Percentiles rank a stretch among this genome's conserved stretches.
Evolutionary conservation across 2,329 filamentous ascomycete genomes (phyloP).

Genomic region (Pestalotiopsis sp.): DNA sequence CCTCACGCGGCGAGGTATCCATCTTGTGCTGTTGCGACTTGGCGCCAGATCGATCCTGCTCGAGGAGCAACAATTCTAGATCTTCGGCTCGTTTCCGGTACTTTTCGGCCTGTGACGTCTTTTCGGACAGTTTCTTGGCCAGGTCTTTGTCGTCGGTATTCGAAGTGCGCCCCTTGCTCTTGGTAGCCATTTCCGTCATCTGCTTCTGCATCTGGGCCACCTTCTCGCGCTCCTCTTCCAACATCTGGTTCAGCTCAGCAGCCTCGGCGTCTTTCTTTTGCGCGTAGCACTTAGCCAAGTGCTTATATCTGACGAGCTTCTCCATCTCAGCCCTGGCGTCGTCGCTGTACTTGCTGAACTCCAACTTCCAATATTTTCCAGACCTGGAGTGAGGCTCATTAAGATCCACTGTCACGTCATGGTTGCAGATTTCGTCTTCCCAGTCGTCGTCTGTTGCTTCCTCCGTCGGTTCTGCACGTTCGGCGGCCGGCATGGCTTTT

Average conservation of each 20-base stretch:
- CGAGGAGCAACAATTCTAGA: conserved; percentile 53
- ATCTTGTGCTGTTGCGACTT: conserved; percentile 36
- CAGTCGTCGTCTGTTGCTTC: conserved; percentile 47
- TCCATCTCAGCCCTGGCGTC: conserved; percentile 75
- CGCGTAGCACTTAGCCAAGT: conserved; percentile 77
- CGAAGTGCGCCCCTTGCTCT: conserved; percentile 36
- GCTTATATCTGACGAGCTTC: conserved; percentile 78
- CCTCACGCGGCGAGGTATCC: conserved; percentile 50
- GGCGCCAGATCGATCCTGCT: conserved; percentile 34
- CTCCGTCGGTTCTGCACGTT: conserved; percentile 6
- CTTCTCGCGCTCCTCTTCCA: conserved; percentile 70
- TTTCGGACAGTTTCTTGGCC: conserved; percentile 56
- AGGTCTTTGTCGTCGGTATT: conserved; percentile 50
- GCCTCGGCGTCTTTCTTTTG: conserved; percentile 77
- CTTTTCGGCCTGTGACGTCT: conserved; percentile 59
- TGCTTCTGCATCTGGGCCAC: conserved; percentile 65
- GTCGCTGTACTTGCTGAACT: conserved; percentile 74
- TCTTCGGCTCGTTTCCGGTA: conserved; percentile 64
- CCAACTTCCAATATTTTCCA: conserved; percentile 78
- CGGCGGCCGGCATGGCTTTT: background rate
- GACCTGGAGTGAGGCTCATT: conserved; percentile 76
- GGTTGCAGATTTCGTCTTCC: conserved; percentile 56
- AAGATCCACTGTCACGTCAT: conserved; percentile 70
- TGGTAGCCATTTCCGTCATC: conserved; percentile 60
- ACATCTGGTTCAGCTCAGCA: conserved; percentile 63